Base-by-base conservation (phyloP, 768 basidiomycete genomes). In the Leccinum disarticulatum region DNA sequence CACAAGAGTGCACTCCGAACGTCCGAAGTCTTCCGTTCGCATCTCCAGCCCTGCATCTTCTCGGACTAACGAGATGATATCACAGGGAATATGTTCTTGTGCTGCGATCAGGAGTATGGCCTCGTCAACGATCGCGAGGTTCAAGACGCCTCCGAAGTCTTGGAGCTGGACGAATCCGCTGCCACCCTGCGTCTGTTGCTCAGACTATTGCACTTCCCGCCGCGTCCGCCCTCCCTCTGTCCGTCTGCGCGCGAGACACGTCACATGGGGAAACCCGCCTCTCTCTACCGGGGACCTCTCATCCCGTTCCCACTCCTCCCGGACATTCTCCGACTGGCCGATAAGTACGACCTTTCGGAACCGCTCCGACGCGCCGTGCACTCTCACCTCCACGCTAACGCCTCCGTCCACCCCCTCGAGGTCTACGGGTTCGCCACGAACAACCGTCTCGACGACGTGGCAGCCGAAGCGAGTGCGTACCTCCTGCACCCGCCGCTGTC, bases 241-340 rank as follows among this genome's bases (percentile, higher is more conserved):
- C 71, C 70, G 6, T 59, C 68, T 66, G 57, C 66, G 57, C 46
- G 33, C 28, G 65, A 74, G 28, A 66, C 36, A 52, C 70, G 52
- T 66, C 75, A 54, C 69, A 73, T 52, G 63, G 70, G 72, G 61
- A 60, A 68, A 73, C 67, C 72, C 68, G 62, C 65, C 60, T 62
- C 73, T 66, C 56, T 67, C 65, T 61, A 77, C 67, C 53, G 68
- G 68, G 69, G 74, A 1, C 78, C 83, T 11, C 73, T 84, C 41
- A 85, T 90, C 48, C 89, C 89, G 2, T 77, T 87, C 10, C 88
- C 88, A 22, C 71, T 90, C 17, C 80, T 90, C 41, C 77, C 83
- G 14, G 64, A 79, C 51, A 75, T 90, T 62, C 80, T 86, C 67
- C 73, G 68, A 49, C 75, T 90, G 46, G 82, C 78, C 35, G 89